Evolutionary conservation across 2,329 filamentous ascomycete genomes (phyloP), one percentile per base, ranked within the genome.

Genomic region (Emergomyces pasteurianus): DNA sequence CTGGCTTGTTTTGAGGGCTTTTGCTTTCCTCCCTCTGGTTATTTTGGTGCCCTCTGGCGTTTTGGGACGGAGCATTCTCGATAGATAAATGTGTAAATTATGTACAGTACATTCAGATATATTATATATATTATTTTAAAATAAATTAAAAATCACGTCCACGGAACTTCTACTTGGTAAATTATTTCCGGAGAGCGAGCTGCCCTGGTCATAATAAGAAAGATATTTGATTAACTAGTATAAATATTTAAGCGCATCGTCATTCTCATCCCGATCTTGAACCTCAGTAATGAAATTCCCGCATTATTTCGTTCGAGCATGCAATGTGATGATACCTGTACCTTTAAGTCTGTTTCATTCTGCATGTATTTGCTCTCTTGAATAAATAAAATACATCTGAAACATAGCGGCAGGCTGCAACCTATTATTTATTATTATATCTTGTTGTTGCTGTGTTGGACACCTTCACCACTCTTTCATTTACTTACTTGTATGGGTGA

Each of bases 1-100:
- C 16, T 43, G 49, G 31, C 7, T 18, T 40, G 21, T 10, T 31
- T 43, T 18, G 49, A 3, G 34, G 23, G 46, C 36, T 57, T 18
- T 42, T 59, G 40, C 10, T 47, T 46, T 52, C 60, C 47, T 52
- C 60, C 59, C 36, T 36, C 62, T n/a, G 4, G 9, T 36, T 34
- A 34, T 34, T 38, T n/a, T 12, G 9, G 18, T 23, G 18, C 16
- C 31, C n/a, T 54, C 50, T 6, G 50, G 50, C 50, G 50, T 54
- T 53, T 54, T 21, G 31, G 50, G 50, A 52, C 21, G 16, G 31
- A n/a, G 18, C 31, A 14, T 54, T 7, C 10, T 34, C n/a, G 18
- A 53, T 21, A 36, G n/a, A 47, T 4, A 54, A 36, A 38, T 23
- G 23, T 54, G 31, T 54, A 54, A 54, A 38, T 23, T 34, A 54